Evolutionary conservation across 192 early-diverging fungal species (phyloP), one percentile per base, ranked within the genome.

Genomic region (Dimargaris cristalligena): DNA sequence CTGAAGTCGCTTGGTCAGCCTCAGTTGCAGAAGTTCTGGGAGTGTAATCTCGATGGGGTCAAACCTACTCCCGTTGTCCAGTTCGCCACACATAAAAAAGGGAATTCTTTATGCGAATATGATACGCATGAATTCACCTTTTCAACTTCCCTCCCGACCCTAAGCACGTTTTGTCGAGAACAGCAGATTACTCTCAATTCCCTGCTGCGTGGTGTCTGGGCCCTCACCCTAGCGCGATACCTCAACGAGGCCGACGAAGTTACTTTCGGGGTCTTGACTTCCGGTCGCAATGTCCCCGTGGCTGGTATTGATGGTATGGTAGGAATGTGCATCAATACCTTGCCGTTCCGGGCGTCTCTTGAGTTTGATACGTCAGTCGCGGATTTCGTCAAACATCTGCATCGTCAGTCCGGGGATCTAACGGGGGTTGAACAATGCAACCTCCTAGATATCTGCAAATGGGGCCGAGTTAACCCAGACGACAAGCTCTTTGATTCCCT

Each of bases 241-340:
- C 26, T 33, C 4, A 20, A 14, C 11, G 18, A 56, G 30, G 16
- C 20, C 16, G 31, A 16, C 31, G 54, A 56, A 34, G 54, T 56
- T 20, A 31, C 34, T 16, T 56, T 56, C 23, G 54, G 54, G 13
- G 31, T 33, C 31, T 13, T 33, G 29, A 32, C 34, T 13, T 33
- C 54, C 1, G 54, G 54, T 9, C 54, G 54, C 30, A 34, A 34
- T 34, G 31, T 20, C 23, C 47, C 47, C 6, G 20, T 48, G 10
- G 20, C n/a, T 4, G 54, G 23, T 22, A 34, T 33, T 18, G 31
- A 56, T 20, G 34, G 23, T 18, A 31, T 56, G 31, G 54, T 56
- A 6, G 54, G 54, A 1, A 20, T 34, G 32, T 28, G 32, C 54
- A 56, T 56, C 34, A 56, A 56, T 33, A 56, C 54, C 18, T 13